phyloP scores from a whole-genome alignment of 1,284 basidiomycete genomes.

The Athelia psychrophila region DNA sequence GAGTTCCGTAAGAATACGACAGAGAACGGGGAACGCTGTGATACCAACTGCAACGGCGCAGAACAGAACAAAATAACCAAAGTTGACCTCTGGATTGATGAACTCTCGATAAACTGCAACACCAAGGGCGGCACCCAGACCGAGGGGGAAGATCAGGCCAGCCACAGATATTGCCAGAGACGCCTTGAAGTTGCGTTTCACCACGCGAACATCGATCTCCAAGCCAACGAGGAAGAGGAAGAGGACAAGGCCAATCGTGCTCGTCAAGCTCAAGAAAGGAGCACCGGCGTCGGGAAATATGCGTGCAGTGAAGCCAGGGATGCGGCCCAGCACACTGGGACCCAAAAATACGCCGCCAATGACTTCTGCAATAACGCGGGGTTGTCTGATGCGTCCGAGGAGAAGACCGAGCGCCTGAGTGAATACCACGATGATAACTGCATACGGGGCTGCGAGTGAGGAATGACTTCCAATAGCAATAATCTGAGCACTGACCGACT shows the following conservation, averaged over 20 bases:
- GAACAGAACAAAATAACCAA: constrained; percentile 90
- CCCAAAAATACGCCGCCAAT: constrained; percentile 82
- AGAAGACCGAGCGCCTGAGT: constrained; percentile 67
- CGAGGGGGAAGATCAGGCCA: constrained; percentile 79
- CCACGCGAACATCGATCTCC: constrained; percentile 77
- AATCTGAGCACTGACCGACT: constrained; percentile 41
- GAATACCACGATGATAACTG: constrained; percentile 72
- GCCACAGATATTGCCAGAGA: constrained; percentile 57
- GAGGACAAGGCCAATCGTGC: constrained; percentile 86
- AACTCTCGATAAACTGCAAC: constrained; percentile 82
- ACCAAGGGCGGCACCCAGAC: constrained; percentile 81
- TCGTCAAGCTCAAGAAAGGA: constrained; percentile 77
- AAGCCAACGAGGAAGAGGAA: constrained; percentile 91
- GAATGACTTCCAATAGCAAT: background rate
- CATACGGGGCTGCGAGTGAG: constrained; percentile 10
- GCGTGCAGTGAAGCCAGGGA: constrained; percentile 52
- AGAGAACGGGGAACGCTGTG: constrained; percentile 92
- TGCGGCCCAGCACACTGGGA: constrained; percentile 73
- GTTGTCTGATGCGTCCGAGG: constrained; percentile 72
- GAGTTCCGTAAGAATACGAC: constrained; percentile 77
- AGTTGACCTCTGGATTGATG: constrained; percentile 60
- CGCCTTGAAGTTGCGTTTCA: constrained; percentile 57
- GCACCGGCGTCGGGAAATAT: constrained; percentile 81
- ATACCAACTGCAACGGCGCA: constrained; percentile 88
- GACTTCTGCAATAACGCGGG: constrained; percentile 86